Percentiles rank a stretch among this genome's conserved stretches.
These are phyloP conservation scores for Brasenia schreberi DNA, from an alignment of 164 flowering plant species.

Conservation along the genomic window DNA sequence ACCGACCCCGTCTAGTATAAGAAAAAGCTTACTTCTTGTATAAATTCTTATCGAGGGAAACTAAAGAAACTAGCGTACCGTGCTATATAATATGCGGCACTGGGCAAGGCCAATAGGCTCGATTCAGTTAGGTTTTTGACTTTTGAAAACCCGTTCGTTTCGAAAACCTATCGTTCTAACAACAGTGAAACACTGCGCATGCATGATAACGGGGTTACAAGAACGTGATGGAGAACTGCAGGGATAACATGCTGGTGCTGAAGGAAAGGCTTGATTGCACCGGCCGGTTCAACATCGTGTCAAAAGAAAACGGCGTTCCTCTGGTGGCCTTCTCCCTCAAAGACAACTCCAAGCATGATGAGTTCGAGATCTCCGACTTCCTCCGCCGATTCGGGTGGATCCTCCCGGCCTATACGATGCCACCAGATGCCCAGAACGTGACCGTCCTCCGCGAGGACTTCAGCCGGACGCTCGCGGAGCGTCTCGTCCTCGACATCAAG, in stretches of 20 bases:
- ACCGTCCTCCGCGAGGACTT: conserved; percentile 65
- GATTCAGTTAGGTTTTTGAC: no score
- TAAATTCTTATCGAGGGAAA: no score
- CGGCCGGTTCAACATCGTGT: conserved; percentile 13
- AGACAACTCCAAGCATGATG: conserved; percentile 8
- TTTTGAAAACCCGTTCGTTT: no score
- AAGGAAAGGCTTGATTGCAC: conserved; percentile 11
- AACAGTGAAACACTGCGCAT: no score
- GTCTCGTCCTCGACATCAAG: conserved; percentile 41
- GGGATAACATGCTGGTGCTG: conserved; percentile 11
- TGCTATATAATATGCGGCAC: no score
- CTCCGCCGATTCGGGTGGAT: conserved; percentile 18
- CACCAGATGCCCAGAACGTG: conserved; percentile 41
- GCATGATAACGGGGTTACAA: conserved; percentile 21
- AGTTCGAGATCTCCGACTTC: conserved; percentile 13
- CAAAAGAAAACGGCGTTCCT: conserved; percentile 17
- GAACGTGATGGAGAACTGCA: conserved; percentile 21
- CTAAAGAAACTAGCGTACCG: no score
- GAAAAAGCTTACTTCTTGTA: no score
- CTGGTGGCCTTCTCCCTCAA: conserved; percentile 21
- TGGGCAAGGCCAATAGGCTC: no score
- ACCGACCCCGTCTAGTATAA: no score
- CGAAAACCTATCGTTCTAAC: no score
- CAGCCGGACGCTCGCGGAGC: conserved; percentile 55
- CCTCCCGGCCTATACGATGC: conserved; percentile 43